Percentiles rank a stretch among this genome's conserved stretches.
Conservation (phyloP, 768 basidiomycete genomes). For the Termitomyces sp. region DNA sequence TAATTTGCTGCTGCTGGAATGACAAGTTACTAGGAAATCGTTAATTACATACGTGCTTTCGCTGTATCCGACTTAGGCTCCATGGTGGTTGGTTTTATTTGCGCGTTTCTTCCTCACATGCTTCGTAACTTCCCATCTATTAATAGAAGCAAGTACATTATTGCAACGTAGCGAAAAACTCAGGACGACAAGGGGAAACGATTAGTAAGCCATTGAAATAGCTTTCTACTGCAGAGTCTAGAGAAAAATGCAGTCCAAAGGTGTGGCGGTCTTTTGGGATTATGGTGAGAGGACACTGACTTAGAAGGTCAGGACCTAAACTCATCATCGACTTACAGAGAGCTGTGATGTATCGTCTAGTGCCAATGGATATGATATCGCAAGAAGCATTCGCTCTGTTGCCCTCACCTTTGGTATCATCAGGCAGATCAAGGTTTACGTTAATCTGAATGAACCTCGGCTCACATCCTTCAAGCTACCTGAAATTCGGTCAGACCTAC, state of each 20-base stretch:
- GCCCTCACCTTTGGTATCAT: conserved; percentile 44
- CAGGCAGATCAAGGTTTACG: conserved; percentile 50
- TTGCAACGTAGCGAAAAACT: neutral
- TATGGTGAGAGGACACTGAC: conserved; percentile 1
- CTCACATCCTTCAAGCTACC: conserved; percentile 23
- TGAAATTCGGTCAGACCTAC: conserved; percentile 36
- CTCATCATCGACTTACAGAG: conserved; percentile 21
- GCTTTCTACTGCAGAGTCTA: neutral
- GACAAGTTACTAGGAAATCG: too few species aligned
- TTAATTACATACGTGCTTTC: too few species aligned
- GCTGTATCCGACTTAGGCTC: neutral
- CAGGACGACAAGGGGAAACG: neutral
- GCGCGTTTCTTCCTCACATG: neutral
- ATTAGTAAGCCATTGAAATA: neutral
- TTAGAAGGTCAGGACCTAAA: neutral
- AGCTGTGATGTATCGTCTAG: conserved; percentile 35
- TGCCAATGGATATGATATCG: conserved; percentile 37
- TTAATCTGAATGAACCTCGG: conserved; percentile 32
- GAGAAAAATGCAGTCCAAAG: neutral
- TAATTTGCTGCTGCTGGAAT: neutral
- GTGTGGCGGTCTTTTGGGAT: conserved; percentile 9
- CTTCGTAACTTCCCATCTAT: neutral
- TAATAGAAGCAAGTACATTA: neutral
- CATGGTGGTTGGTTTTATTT: neutral
- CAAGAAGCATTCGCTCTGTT: conserved; percentile 37